Base-by-base conservation (phyloP, 768 basidiomycete genomes). In the Pleurotus platypus region DNA sequence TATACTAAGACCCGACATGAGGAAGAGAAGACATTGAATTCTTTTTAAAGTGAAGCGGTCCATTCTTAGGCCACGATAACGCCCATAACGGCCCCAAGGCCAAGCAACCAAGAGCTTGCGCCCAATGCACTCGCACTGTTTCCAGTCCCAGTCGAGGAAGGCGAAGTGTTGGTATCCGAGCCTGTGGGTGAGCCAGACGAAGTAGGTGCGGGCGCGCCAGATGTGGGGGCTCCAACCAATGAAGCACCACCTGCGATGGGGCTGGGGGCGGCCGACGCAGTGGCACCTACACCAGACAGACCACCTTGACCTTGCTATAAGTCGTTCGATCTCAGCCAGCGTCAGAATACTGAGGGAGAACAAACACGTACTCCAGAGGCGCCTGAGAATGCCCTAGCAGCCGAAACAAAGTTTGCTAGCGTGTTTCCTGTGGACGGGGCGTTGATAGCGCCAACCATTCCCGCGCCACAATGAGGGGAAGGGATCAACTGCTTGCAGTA, bases 391-490 rank as follows among this genome's bases (percentile, higher is more conserved):
- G 54, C 56, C 48, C 59, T 60, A 3, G 80, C 81, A 9, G 64
- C 64, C 4, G 48, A 55, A 56, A 65, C 61, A 71, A 73, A 83
- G 12, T 64, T 62, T 0, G 57, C 60, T 57, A 79, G 75, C 15
- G 76, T 78, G 66, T 73, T 70, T 2, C 78, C 80, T n/a, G 67
- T 63, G 4, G 69, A 50, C 2, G 79, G 79, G 0, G 80, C 72
- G 64, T 84, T 84, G 66, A 85, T 80, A 11, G 78, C 76, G 42
- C 81, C 76, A 45, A 78, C 75, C 78, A 79, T 79, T 53, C 75
- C 77, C 69, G 51, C 46, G 9, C 57, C 46, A 61, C 83, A 84
- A 66, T 85, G 82, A 11, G 71, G 66, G 1, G 42, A 1, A 0
- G 75, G 77, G 3, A 51, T 2, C 11, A 74, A 65, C 63, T 79